Base-by-base conservation (phyloP, 2,329 filamentous ascomycete species). In the Hypoxylon sp. region DNA sequence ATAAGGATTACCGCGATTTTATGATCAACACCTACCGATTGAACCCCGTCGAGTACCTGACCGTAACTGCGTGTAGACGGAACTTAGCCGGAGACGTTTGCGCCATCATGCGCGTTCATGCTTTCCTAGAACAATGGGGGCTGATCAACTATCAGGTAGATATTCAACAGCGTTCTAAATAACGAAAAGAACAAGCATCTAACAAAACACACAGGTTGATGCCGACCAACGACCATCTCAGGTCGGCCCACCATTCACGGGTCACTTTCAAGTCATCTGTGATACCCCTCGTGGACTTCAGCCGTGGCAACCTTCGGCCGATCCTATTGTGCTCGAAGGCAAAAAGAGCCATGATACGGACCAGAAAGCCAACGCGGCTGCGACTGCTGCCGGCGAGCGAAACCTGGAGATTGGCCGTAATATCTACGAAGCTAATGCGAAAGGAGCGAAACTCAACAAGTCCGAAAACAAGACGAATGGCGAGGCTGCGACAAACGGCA, bases 11-110 rank as follows among this genome's bases (percentile, higher is more conserved):
- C 81, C 91, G 96, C 74, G 96, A 99, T 78, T 99, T 99, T 79
- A 99, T 99, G 96, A 94, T 99, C 84, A 99, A 99, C 84, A 98
- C 96, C 13, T 99, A 99, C 82, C 91, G 96, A 39, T 84, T 99
- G 63, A 99, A 98, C 78, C 96, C 96, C 4, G 88, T 94, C 59
- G 96, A 99, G 80, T 99, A 99, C 78, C 86, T 99, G 61, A 99
- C 96, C 4, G 95, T 99, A 60, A 99, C 96, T 10, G 96, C 96
- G 55, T 99, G 96, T 79, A 88, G 96, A 71, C 89, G 96, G 73
- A 99, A 99, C 80, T 83, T 99, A 77, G 96, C 96, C 22, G 96
- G 96, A 72, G 96, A 99, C 81, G 96, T 99, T 33, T 99, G 96
- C 83, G 95, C 96, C 42, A 99, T 99, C 75, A 99, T 99, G 96